These are phyloP conservation scores for Phytophthora melonis DNA, from an alignment of 352 stramenopile genomes.

Conservation along the genomic window DNA sequence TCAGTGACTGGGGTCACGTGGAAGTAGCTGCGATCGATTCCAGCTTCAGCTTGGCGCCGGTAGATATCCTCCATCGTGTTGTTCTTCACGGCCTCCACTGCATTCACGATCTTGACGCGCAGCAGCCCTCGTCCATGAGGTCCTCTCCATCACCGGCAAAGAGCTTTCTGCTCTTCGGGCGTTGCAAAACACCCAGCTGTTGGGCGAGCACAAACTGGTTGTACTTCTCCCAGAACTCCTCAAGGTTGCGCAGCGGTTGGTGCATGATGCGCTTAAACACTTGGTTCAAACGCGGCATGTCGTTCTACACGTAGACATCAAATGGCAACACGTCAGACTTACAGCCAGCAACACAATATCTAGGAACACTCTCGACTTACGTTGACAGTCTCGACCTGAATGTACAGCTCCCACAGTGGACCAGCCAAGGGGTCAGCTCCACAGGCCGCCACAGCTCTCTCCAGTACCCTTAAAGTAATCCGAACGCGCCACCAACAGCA, in stretches of 20 bases:
- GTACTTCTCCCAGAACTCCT: constrained; percentile 89
- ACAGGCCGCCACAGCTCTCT: constrained; percentile 64
- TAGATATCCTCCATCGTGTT: constrained; percentile 70
- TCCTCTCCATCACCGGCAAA: constrained; percentile 54
- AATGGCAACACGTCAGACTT: background rate
- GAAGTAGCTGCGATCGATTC: constrained; percentile 85
- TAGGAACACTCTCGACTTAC: constrained; percentile 31
- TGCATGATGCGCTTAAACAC: constrained; percentile 85
- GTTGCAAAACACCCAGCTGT: constrained; percentile 70
- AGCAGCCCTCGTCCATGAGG: constrained; percentile 82
- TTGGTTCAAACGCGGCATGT: constrained; percentile 82
- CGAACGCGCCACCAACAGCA: background rate
- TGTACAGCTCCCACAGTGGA: constrained; percentile 82
- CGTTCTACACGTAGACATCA: constrained; percentile 55
- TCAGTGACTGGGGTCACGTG: constrained; percentile 79
- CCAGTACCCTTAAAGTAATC: constrained; percentile 43
- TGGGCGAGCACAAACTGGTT: constrained; percentile 86
- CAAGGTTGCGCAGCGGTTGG: constrained; percentile 76
- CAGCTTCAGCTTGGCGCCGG: constrained; percentile 70
- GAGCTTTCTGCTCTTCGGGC: constrained; percentile 63
- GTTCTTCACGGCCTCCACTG: constrained; percentile 77
- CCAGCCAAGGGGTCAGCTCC: constrained; percentile 73
- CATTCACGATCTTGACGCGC: constrained; percentile 87
- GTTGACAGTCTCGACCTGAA: constrained; percentile 81
- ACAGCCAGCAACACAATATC: background rate